A percentile compares a stretch with the other conserved stretches of the same genome.
Evolutionary conservation across 1,284 basidiomycete genomes (phyloP).

Genomic region (Bondarzewia mesenterica): DNA sequence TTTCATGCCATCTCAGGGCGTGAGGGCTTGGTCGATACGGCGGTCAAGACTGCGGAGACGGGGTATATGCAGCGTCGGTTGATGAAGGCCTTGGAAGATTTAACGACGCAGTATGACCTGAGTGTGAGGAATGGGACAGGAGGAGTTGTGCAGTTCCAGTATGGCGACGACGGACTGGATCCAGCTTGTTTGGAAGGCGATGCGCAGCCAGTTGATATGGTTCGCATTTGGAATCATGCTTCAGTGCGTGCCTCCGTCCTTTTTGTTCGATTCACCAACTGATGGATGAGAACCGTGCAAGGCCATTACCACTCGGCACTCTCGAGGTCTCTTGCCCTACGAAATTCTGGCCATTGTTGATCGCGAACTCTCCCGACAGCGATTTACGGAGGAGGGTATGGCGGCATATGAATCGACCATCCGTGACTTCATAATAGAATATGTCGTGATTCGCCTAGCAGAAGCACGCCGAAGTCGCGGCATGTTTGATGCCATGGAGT

Average conservation of each 20-base stretch:
- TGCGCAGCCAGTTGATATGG: slow-evolving; percentile 85
- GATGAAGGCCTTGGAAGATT: slow-evolving; percentile 98
- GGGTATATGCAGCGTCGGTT: slow-evolving; percentile 99
- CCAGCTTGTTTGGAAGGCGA: slow-evolving; percentile 95
- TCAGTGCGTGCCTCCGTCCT: slow-evolving; percentile 40
- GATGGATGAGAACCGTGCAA: slow-evolving; percentile 29
- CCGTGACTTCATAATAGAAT: slow-evolving; percentile 63
- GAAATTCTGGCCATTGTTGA: slow-evolving; percentile 78
- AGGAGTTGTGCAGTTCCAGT: slow-evolving; percentile 94
- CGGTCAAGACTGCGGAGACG: slow-evolving; percentile 98
- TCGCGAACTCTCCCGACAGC: slow-evolving; percentile 48
- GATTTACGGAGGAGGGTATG: slow-evolving; percentile 67
- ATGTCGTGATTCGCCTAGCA: slow-evolving; percentile 66
- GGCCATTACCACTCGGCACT: slow-evolving; percentile 53
- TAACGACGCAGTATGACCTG: slow-evolving; percentile 94
- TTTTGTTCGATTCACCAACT: background rate
- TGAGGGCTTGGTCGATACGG: slow-evolving; percentile 97
- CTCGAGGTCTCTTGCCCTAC: slow-evolving; percentile 75
- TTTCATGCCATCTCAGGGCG: slow-evolving; percentile 99
- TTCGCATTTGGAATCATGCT: slow-evolving; percentile 85
- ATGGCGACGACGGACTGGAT: slow-evolving; percentile 96
- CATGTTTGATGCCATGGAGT: slow-evolving; percentile 79
- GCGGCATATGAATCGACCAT: slow-evolving; percentile 74
- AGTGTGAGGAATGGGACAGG: slow-evolving; percentile 96
- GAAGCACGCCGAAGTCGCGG: slow-evolving; percentile 67